These are phyloP conservation scores for Tetracladium maxilliforme DNA, from an alignment of 2,329 filamentous ascomycete genomes.

Conservation along the genomic window DNA sequence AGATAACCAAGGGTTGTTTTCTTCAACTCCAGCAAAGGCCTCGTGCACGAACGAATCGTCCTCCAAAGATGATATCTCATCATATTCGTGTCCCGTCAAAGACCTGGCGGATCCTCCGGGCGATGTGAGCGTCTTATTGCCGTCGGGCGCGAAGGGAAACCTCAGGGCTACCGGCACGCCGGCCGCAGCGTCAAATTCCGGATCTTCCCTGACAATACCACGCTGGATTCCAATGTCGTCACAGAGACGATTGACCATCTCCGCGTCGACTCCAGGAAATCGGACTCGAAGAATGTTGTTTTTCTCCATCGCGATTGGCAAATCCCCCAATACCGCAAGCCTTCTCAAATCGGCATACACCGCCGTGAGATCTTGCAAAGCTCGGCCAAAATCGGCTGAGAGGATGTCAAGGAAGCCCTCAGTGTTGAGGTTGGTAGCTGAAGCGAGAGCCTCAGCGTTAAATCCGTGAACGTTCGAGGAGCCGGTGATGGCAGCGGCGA, in stretches of 20 bases:
- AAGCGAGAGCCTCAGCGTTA: conserved; percentile 19
- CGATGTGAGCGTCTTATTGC: conserved; percentile 18
- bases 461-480: conserved; percentile 26
- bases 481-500: conserved; percentile 41
- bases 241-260: conserved; percentile 70
- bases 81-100: conserved; percentile 18
- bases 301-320: conserved; percentile 60
- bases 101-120: conserved; percentile 23
- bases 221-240: conserved; percentile 74
- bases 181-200: conserved; percentile 50
- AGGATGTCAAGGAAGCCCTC: conserved; percentile 76
- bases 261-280: conserved; percentile 80
- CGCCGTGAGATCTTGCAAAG: conserved; percentile 68
- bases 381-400: conserved; percentile 75
- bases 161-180: conserved; percentile 63
- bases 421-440: conserved; percentile 55
- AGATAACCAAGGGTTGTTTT: conserved; percentile 12
- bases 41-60: conserved; percentile 12
- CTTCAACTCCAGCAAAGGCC: conserved; percentile 5
- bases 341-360: conserved; percentile 70
- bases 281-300: conserved; percentile 56
- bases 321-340: conserved; percentile 63
- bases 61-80: conserved; percentile 6
- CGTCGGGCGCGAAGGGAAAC: conserved; percentile 72
- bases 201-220: conserved; percentile 66